phyloP scores from a whole-genome alignment of 2,329 filamentous ascomycete species.

The Hymenoscyphus fraxineus region DNA sequence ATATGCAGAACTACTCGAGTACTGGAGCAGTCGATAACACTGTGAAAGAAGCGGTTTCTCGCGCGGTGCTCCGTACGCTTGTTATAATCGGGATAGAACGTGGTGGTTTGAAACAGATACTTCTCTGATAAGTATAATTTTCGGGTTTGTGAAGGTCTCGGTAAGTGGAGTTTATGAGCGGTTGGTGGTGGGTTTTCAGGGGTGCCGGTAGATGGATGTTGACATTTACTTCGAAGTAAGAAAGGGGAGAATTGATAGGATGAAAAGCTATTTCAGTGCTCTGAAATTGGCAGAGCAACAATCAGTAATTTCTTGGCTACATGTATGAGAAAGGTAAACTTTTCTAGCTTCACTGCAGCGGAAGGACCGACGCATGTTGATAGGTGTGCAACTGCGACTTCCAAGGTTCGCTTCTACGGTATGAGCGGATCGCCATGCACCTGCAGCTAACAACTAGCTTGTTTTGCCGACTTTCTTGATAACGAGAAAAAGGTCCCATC shows the following conservation, averaged over 20 bases:
- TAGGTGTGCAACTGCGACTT: background rate
- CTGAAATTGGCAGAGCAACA: background rate
- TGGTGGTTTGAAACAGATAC: background rate
- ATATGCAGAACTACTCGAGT: background rate
- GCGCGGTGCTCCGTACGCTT: background rate
- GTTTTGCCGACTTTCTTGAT: background rate
- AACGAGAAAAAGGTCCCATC: background rate
- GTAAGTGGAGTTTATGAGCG: background rate
- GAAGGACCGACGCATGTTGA: background rate
- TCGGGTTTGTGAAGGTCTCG: background rate
- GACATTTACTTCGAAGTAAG: background rate
- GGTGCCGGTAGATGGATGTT: background rate
- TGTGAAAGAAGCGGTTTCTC: background rate
- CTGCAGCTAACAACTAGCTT: background rate
- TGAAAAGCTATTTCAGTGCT: background rate
- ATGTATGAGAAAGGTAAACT: background rate
- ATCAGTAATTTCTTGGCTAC: background rate
- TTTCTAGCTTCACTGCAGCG: background rate
- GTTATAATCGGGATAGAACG: background rate
- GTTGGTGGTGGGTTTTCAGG: background rate
- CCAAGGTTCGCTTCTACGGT: too few species aligned
- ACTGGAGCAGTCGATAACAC: background rate
- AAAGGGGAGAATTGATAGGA: background rate
- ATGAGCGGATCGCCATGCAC: background rate
- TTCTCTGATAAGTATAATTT: background rate